These are phyloP conservation scores for Pyrenophora graminea DNA, from an alignment of 2,329 filamentous ascomycete genomes.

Conservation along the genomic window DNA sequence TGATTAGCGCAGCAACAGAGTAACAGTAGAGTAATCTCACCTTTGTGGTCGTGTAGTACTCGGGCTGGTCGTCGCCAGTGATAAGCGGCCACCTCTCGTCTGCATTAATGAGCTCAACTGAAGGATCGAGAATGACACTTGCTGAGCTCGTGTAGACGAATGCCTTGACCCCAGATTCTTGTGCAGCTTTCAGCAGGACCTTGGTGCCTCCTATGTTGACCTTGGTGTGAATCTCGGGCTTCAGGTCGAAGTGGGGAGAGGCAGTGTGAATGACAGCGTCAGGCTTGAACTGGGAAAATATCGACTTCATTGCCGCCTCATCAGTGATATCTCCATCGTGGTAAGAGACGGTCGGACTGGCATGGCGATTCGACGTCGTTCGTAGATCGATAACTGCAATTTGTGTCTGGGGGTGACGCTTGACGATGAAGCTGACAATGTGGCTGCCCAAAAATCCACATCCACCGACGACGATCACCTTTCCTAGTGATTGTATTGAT, in stretches of 20 bases:
- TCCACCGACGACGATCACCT: slow-evolving; percentile 56
- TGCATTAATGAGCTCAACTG: slow-evolving; percentile 53
- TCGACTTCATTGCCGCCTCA: slow-evolving; percentile 44
- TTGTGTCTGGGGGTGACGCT: slow-evolving; percentile 48
- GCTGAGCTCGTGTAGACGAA: slow-evolving; percentile 60
- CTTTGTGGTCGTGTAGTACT: slow-evolving; percentile 58
- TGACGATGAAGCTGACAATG: slow-evolving; percentile 54
- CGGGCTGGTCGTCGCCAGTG: slow-evolving; percentile 52
- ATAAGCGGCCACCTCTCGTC: slow-evolving; percentile 55
- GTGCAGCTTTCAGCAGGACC: slow-evolving; percentile 53
- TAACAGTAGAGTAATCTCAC: slow-evolving; percentile 17
- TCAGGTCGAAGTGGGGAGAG: slow-evolving; percentile 49
- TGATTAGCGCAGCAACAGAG: neutral
- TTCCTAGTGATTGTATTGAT: slow-evolving; percentile 45
- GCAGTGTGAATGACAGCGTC: slow-evolving; percentile 58
- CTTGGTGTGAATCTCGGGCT: slow-evolving; percentile 51
- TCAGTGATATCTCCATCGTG: slow-evolving; percentile 57
- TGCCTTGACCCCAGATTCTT: slow-evolving; percentile 55
- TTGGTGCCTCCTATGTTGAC: slow-evolving; percentile 59
- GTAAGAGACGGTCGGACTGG: slow-evolving; percentile 52
- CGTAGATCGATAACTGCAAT: slow-evolving; percentile 55
- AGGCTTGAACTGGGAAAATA: slow-evolving; percentile 52
- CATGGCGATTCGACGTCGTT: slow-evolving; percentile 47
- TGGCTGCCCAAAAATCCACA: slow-evolving; percentile 58
- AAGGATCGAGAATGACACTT: slow-evolving; percentile 54